phyloP scores from a whole-genome alignment of 225 moss, liverwort and hornwort species.

The Takakia lepidozioides region DNA sequence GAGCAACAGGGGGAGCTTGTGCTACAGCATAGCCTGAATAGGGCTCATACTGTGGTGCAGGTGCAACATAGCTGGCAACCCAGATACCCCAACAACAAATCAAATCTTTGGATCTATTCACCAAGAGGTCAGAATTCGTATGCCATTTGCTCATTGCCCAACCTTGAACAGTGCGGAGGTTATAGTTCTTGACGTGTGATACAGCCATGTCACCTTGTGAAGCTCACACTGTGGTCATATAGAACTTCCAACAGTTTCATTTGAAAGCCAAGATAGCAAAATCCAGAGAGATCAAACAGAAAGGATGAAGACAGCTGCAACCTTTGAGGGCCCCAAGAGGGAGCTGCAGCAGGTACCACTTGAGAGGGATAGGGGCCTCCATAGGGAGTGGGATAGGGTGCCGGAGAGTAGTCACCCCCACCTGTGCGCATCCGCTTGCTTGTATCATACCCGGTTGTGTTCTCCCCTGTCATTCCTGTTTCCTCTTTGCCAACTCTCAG shows the following conservation, averaged over 20 bases:
- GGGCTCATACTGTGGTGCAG: slow-evolving; percentile 72
- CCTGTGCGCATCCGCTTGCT: slow-evolving; percentile 87
- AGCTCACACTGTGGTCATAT: no score
- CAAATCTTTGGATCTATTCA: no score
- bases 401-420: slow-evolving; percentile 69
- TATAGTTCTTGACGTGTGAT: no score
- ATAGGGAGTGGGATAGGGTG: slow-evolving; percentile 55
- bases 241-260: no score
- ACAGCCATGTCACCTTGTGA: no score
- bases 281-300: no score
- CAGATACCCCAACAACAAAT: neutral
- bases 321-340: slow-evolving; percentile 92
- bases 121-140: no score
- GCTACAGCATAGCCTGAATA: slow-evolving; percentile 64
- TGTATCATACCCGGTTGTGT: slow-evolving; percentile 50
- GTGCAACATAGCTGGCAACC: slow-evolving; percentile 56
- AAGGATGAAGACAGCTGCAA: no score
- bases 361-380: slow-evolving; percentile 53
- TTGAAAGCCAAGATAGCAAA: no score
- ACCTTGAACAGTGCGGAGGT: no score
- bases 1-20: slow-evolving; percentile 69
- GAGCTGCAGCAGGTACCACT: slow-evolving; percentile 64
- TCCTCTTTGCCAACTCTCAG: no score
- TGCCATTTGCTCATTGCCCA: no score
- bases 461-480: slow-evolving; percentile 60